These are phyloP conservation scores for Botryotinia narcissicola DNA, from an alignment of 2,329 filamentous ascomycete species.

Conservation along the genomic window DNA sequence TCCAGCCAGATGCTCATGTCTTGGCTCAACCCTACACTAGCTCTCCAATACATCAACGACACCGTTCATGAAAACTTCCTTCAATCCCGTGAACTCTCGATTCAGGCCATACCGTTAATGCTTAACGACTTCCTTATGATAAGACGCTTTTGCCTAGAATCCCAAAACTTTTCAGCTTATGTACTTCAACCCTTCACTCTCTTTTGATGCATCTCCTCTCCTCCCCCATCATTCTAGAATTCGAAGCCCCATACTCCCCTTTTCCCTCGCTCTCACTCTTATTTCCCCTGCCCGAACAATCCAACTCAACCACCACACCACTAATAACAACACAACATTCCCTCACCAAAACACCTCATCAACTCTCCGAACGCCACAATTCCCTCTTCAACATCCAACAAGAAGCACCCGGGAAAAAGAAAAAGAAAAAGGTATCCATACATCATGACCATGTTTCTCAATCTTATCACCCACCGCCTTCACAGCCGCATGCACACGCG, in stretches of 20 bases:
- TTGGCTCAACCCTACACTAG: neutral
- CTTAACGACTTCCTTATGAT: conserved; percentile 1
- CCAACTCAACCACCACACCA: neutral
- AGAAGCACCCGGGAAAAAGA: neutral
- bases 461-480: neutral
- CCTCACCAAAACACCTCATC: neutral
- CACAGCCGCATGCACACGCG: neutral
- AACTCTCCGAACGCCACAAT: neutral
- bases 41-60: neutral
- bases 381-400: neutral
- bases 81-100: neutral
- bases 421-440: neutral
- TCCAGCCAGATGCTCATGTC: neutral
- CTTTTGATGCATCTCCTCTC: too few relatives aligned
- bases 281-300: neutral
- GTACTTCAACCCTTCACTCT: neutral
- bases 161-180: neutral
- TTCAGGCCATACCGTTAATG: neutral
- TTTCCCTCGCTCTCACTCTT: neutral
- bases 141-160: neutral
- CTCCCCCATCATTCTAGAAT: neutral
- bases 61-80: neutral
- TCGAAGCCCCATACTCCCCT: too few relatives aligned
- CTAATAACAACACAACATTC: neutral
- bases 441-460: conserved; percentile 3